These are phyloP conservation scores for Leucocoprinus gongylophorus DNA, from an alignment of 1,284 basidiomycete genomes.

Conservation along the genomic window DNA sequence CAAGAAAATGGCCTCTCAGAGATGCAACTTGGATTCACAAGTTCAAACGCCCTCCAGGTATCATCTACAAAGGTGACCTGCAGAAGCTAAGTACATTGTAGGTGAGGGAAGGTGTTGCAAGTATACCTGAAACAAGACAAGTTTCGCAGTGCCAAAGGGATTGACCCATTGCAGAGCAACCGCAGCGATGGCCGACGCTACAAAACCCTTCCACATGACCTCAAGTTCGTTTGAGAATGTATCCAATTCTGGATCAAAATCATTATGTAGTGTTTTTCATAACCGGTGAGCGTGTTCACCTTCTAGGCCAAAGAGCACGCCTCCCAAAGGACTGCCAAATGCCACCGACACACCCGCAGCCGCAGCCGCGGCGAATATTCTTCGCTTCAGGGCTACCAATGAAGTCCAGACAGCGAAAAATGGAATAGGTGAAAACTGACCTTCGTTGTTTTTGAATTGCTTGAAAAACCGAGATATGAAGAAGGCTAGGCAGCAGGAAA, in stretches of 20 bases:
- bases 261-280: background rate
- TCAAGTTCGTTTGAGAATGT: conserved; percentile 63
- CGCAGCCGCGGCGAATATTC: conserved; percentile 60
- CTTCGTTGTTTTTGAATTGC: conserved; percentile 55
- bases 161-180: conserved; percentile 66
- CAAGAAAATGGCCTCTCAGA: background rate
- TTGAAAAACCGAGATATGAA: conserved; percentile 49
- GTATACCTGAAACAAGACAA: conserved; percentile 61
- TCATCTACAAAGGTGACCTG: conserved; percentile 53
- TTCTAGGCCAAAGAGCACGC: conserved; percentile 67
- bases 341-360: conserved; percentile 71
- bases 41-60: conserved; percentile 65
- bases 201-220: conserved; percentile 72
- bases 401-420: background rate
- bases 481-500: conserved; percentile 63
- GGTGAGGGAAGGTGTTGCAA: background rate
- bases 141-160: conserved; percentile 66
- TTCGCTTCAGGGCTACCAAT: conserved; percentile 56
- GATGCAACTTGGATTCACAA: conserved; percentile 34
- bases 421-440: conserved; percentile 25
- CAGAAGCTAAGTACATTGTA: background rate
- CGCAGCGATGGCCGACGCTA: conserved; percentile 66
- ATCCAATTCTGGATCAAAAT: conserved; percentile 45
- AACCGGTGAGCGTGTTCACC: conserved; percentile 24
- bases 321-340: conserved; percentile 70